Base-by-base conservation (phyloP, 805 yeast species). In the Hagleromyces aurorensis region DNA sequence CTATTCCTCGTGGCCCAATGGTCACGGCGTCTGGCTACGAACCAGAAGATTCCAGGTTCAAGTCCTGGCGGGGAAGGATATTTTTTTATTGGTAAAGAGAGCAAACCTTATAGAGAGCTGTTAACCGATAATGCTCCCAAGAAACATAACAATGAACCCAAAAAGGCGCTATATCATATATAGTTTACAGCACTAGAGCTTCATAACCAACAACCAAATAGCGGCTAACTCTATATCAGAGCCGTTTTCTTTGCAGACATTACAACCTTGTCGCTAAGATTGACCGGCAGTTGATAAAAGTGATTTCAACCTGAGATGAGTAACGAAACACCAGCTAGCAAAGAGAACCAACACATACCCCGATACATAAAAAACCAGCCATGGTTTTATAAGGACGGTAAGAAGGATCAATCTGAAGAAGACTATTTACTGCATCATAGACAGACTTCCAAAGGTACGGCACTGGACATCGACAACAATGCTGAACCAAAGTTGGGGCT, bases 21-120 rank as follows among this genome's bases (percentile, higher is more conserved):
- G 77, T 71, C 74, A 70, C 71, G 77, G 76, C 76, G 76, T 71
- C 75, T 69, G 77, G 75, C 76, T 71, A 70, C 76, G 76, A 59
- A 60, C 64, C 65, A 57, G 63, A 54, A 60, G 65, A 60, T 61
- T 65, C 68, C 69, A 65, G 70, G 70, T 65, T 65, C 69, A 65
- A 65, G 64, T 65, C 70, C 70, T 65, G 70, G 66, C 64, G 67
- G 67, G 67, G 63, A 57, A 59, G 62, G 48, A 36, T 38, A 38
- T 36, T 43, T 37, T 48, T 46, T 38, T 25, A n/a, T n/a, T n/a
- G n/a, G n/a, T n/a, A n/a, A n/a, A n/a, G n/a, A n/a, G n/a, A n/a
- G n/a, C n/a, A n/a, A n/a, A n/a, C n/a, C n/a, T n/a, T n/a, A n/a
- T n/a, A n/a, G n/a, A n/a, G n/a, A n/a, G n/a, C n/a, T n/a, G n/a